Evolutionary conservation across 1,284 basidiomycete species (phyloP), one percentile per base, ranked within the genome.

Genomic region (Kalmanozyma brasiliensis): DNA sequence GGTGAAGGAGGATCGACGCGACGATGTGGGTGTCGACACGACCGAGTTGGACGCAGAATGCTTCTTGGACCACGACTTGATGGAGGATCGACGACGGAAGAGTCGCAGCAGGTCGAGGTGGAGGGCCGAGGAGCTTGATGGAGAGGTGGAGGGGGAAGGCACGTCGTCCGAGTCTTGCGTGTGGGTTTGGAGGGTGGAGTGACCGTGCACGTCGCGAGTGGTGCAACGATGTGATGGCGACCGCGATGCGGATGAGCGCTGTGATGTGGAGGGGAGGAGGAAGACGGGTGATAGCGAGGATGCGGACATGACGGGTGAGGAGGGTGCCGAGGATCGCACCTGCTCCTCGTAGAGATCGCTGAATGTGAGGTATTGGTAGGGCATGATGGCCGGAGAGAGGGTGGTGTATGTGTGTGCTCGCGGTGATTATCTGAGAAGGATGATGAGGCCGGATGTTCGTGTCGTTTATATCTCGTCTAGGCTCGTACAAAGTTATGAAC

Each of bases 301-400:
- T 3, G 64, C 36, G 9, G 59, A 37, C 51, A 60, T 47, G 48
- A 60, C 66, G 30, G 67, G 68, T 4, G 58, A 71, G 2, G 68
- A 61, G 24, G 68, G 68, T 10, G 58, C 51, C 1, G 68, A 71
- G 4, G 62, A 53, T 19, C 62, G 49, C 38, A 61, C 52, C 43
- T 65, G 37, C 42, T 66, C 53, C 48, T 71, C 68, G 44, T 65
- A 71, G 1, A 71, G 68, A 40, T 71, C 51, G 55, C 68, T 71
- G 52, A 71, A 71, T 20, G 68, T 62, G 22, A 71, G 62, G 55
- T 62, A 71, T 41, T 61, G 62, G 19, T 65, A 71, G 1, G 57
- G 62, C 68, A 71, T 68, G 13, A 35, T 32, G n/a, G n/a, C n/a
- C n/a, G n/a, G n/a, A n/a, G n/a, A n/a, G n/a, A n/a, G n/a, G n/a